Conservation (phyloP, 2,329 filamentous ascomycete species). For the Nothopassalora personata region DNA sequence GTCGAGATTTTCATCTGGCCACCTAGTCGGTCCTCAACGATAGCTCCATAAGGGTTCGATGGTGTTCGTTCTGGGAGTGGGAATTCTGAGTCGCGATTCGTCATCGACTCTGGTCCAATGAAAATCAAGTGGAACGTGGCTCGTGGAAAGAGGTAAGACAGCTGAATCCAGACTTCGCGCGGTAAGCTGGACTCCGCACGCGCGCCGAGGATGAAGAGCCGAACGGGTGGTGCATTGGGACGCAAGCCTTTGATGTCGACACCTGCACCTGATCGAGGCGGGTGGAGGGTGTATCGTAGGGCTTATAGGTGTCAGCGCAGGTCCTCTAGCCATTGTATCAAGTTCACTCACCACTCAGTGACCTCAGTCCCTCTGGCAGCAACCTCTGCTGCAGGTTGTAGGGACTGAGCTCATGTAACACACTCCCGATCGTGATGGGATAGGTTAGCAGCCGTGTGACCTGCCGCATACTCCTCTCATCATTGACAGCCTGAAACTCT, state of each 20-base stretch:
- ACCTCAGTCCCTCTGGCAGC: slow-evolving; percentile 86
- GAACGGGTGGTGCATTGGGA: slow-evolving; percentile 78
- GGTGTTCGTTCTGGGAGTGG: slow-evolving; percentile 81
- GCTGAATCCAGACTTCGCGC: slow-evolving; percentile 86
- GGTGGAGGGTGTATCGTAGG: slow-evolving; percentile 88
- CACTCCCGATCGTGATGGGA: slow-evolving; percentile 82
- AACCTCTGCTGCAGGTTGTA: slow-evolving; percentile 77
- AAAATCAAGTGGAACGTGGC: slow-evolving; percentile 88
- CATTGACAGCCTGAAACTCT: slow-evolving; percentile 85
- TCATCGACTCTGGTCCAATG: slow-evolving; percentile 93
- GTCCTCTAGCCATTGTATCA: not conserved
- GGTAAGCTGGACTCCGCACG: slow-evolving; percentile 96
- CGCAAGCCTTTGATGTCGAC: slow-evolving; percentile 71
- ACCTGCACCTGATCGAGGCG: slow-evolving; percentile 71
- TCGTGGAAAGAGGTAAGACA: slow-evolving; percentile 91
- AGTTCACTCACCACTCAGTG: slow-evolving; percentile 69
- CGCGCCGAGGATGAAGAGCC: slow-evolving; percentile 88
- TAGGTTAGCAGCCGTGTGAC: slow-evolving; percentile 91
- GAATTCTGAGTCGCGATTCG: slow-evolving; percentile 87
- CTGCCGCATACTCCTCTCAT: slow-evolving; percentile 85
- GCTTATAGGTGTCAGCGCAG: slow-evolving; percentile 48
- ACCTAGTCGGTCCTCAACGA: slow-evolving; percentile 86
- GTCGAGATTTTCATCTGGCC: slow-evolving; percentile 94
- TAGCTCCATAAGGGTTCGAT: slow-evolving; percentile 83
- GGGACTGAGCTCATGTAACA: slow-evolving; percentile 89